Evolutionary conservation across 148 eudicot species (phyloP), one percentile per base, ranked within the genome.

Genomic region (Suaeda aralocaspica): DNA sequence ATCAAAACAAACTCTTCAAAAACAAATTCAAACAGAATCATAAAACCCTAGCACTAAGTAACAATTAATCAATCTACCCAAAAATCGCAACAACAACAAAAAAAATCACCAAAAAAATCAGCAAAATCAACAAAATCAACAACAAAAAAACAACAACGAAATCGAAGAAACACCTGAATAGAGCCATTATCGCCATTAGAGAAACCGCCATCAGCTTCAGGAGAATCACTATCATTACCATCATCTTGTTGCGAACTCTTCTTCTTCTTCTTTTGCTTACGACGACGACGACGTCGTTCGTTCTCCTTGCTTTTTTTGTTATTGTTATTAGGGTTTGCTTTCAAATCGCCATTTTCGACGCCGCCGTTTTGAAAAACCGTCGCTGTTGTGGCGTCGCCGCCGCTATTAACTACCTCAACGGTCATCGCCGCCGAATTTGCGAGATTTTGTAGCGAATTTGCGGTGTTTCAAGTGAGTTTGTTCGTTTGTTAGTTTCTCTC

Each of bases 241-340:
- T 71, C 81, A 15, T 69, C 77, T 15, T 74, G 48, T 18, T 67
- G 14, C 3, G 36, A 14, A 16, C 29, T 1, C 1, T 72, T 74
- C 61, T 86, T 88, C 76, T 82, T 91, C 81, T 92, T 92, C 88
- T 89, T 92, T 82, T 87, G 90, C 78, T 92, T 89, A 52, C 95
- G 88, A 5, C 97, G 79, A 58, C 96, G 89, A 34, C 96, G 82
- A 0, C 92, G 85, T 2, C 96, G 82, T 59, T 89, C 97, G 19
- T 70, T 72, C 41, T 89, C 97, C 44, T 83, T 82, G 45, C 81
- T 71, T 72, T 92, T 89, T 79, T 86, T 72, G 31, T 62, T 52
- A 45, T 36, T n/a, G n/a, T n/a, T 66, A 70, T 39, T 85, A 84
- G 93, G 86, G 89, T 85, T 84, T 59, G 62, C 66, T 7, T 72